A percentile compares a stretch with the other conserved stretches of the same genome.
Conservation (phyloP, 2,329 filamentous ascomycete genomes). For the Talaromyces marneffei region DNA sequence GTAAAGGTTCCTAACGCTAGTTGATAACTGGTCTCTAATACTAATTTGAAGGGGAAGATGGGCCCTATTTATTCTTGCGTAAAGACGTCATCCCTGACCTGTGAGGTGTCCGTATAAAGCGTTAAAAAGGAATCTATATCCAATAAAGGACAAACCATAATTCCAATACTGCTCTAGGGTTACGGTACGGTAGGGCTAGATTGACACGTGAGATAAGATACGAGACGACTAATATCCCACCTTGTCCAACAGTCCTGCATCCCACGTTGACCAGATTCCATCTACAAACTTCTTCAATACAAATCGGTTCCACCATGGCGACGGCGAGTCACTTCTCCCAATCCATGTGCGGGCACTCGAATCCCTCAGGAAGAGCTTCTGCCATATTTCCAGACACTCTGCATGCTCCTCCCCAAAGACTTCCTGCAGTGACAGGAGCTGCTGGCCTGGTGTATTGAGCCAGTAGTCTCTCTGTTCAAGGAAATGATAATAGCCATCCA, state of each 20-base stretch:
- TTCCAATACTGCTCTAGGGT: too few relatives aligned
- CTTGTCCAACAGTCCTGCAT: background rate
- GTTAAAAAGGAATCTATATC: too few relatives aligned
- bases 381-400: background rate
- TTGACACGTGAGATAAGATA: too few relatives aligned
- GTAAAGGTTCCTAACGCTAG: too few relatives aligned
- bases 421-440: background rate
- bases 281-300: background rate
- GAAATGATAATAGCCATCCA: background rate
- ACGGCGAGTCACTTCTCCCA: background rate
- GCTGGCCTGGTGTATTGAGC: background rate
- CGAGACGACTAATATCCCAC: background rate
- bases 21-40: too few relatives aligned
- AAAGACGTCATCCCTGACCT: too few relatives aligned
- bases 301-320: slow-evolving; percentile 1
- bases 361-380: background rate
- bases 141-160: too few relatives aligned
- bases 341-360: background rate
- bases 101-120: too few relatives aligned
- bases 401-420: background rate
- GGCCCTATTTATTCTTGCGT: too few relatives aligned
- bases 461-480: background rate
- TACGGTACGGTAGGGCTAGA: too few relatives aligned
- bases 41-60: too few relatives aligned
- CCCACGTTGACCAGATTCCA: background rate